phyloP scores from a whole-genome alignment of 2,329 filamentous ascomycete genomes.

The Seiridium unicorne region DNA sequence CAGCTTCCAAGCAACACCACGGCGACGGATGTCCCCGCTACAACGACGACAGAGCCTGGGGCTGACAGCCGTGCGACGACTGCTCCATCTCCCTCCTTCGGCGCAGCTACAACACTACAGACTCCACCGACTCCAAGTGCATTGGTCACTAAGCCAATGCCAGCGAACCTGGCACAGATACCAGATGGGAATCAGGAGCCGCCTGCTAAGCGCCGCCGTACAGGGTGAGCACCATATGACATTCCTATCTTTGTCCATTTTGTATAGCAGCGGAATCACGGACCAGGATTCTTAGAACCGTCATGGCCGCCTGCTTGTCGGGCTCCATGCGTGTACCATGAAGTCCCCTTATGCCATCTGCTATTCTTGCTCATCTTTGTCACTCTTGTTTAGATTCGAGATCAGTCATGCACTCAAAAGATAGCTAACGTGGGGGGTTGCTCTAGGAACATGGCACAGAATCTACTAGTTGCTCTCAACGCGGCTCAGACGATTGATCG shows the following conservation, averaged over 20 bases:
- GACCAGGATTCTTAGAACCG: no score
- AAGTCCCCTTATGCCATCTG: no score
- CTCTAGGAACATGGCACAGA: slow-evolving; percentile 14
- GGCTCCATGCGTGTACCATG: no score
- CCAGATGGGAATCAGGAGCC: slow-evolving; percentile 6
- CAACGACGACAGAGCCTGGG: neutral
- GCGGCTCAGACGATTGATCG: slow-evolving; percentile 12
- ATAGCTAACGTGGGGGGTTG: neutral
- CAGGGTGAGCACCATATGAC: slow-evolving; percentile 18
- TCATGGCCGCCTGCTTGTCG: no score
- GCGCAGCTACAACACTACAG: slow-evolving; percentile 18
- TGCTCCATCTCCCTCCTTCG: slow-evolving; percentile 9
- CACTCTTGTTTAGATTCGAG: neutral
- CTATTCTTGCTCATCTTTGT: neutral
- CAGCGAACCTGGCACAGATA: slow-evolving; percentile 7
- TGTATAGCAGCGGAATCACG: no score
- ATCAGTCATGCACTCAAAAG: no score
- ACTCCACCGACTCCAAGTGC: slow-evolving; percentile 22
- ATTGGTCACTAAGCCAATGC: slow-evolving; percentile 2
- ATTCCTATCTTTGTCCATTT: neutral
- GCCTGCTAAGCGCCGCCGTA: slow-evolving; percentile 24
- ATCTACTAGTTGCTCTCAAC: slow-evolving; percentile 15
- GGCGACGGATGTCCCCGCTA: slow-evolving; percentile 3
- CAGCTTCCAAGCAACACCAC: neutral
- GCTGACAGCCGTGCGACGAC: neutral